Evolutionary conservation across 805 yeast species (phyloP), one percentile per base, ranked within the genome.

Genomic region (Saccharomycopsis schoenii): DNA sequence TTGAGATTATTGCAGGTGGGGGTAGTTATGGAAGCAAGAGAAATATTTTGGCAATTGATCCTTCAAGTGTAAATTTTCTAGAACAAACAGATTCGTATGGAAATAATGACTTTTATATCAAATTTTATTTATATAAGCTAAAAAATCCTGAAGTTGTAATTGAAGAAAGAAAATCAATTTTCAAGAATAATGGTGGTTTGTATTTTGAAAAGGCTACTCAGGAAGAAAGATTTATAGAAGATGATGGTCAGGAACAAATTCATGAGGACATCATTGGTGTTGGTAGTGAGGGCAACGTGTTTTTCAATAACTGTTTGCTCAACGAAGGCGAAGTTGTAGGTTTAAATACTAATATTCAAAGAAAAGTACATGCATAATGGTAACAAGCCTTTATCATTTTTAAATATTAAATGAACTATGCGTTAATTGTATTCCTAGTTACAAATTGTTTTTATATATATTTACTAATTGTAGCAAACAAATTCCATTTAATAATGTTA

Each of bases 1-100:
- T 68, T 66, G 75, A 77, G 66, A 78, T 77, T n/a, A 74, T 76
- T 51, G 82, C 81, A 11, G 82, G 82, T 6, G 82, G 82, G 1
- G 82, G 82, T 2, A 79, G 78, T 4, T 78, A 81, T 81, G 82
- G 82, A 1, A 72, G 76, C 51, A 77, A 77, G 64, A 79, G 80
- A 4, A 73, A 72, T 60, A 74, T 76, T 21, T 69, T 78, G 37
- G 82, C 76, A 0, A 63, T 78, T 14, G 74, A 79, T 1, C 77
- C 80, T 3, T 74, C 72, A 21, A 79, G 80, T 6, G 66, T 68
- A 55, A 25, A 56, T 10, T 56, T 47, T 57, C 10, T 63, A 10
- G 55, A 58, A 40, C 17, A 42, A 19, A 57, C 52, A 3, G 11
- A 24, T 10, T 14, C 4, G 1, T 4, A 54, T 40, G 58, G 55